Percentiles rank a stretch among this genome's conserved stretches.
These are phyloP conservation scores for Aureobasidium leucospermi DNA, from an alignment of 2,329 filamentous ascomycete genomes.

Conservation along the genomic window DNA sequence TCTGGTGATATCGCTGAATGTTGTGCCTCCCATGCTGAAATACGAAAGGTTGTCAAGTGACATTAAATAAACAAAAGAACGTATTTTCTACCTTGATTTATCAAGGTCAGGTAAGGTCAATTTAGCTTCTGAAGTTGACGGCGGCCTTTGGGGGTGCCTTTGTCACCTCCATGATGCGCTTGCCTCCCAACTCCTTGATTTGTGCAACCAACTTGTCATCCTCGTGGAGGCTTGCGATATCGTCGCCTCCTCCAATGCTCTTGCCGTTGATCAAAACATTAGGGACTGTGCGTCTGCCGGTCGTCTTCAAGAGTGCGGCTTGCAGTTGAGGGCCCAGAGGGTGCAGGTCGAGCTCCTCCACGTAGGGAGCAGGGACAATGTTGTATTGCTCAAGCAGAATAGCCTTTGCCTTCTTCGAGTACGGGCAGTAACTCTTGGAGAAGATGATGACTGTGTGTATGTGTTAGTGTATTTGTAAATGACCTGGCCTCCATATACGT, in stretches of 20 bases:
- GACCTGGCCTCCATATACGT: conserved; percentile 15
- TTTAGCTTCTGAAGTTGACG: conserved; percentile 6
- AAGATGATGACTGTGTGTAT: conserved; percentile 65
- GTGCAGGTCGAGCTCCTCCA: conserved; percentile 86
- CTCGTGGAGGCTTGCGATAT: conserved; percentile 61
- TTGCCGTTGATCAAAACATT: conserved; percentile 84
- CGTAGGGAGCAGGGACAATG: conserved; percentile 73
- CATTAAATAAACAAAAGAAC: neutral
- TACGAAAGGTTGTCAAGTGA: neutral
- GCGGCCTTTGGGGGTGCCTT: conserved; percentile 27
- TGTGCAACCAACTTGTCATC: conserved; percentile 60
- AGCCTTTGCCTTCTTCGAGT: conserved; percentile 75
- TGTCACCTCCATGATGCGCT: conserved; percentile 43
- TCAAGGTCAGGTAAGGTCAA: neutral
- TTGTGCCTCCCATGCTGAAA: neutral
- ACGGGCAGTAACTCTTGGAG: conserved; percentile 88
- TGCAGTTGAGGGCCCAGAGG: conserved; percentile 68
- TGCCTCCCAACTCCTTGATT: conserved; percentile 66
- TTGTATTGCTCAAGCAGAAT: conserved; percentile 77
- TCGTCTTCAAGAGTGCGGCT: conserved; percentile 61
- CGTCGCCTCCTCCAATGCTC: conserved; percentile 85
- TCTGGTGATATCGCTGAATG: neutral
- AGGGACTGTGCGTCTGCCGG: conserved; percentile 78
- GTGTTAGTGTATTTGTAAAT: neutral
- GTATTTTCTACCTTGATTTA: neutral